These are phyloP conservation scores for Pugionium dolabratum DNA, from an alignment of 345 rosid species.

Conservation along the genomic window DNA sequence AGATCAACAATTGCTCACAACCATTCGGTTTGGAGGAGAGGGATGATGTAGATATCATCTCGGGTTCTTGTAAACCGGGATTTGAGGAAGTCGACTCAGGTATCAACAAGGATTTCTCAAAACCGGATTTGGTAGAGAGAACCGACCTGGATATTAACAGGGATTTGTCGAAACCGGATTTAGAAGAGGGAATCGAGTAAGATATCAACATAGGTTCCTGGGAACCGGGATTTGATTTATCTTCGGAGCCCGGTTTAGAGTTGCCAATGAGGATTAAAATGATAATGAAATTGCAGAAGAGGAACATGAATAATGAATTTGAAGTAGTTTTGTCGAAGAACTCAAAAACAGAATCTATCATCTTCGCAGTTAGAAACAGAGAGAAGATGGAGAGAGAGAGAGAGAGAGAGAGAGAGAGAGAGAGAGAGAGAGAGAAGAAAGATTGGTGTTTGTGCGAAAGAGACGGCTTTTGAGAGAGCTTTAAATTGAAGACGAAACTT, in stretches of 20 bases:
- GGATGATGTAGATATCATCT: neutral
- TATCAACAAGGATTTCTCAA: neutral
- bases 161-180: constrained; percentile 15
- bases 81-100: neutral
- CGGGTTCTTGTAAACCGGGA: constrained; percentile 5
- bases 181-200: constrained; percentile 25
- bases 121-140: constrained; percentile 8
- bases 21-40: constrained; percentile 10
- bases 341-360: constrained; percentile 35
- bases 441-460: constrained; percentile 14
- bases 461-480: constrained; percentile 4
- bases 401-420: neutral
- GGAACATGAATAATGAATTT: constrained; percentile 35
- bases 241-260: constrained; percentile 6
- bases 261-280: constrained; percentile 36
- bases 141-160: neutral
- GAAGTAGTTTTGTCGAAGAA: constrained; percentile 32
- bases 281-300: constrained; percentile 39
- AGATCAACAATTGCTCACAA: constrained; percentile 15
- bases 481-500: constrained; percentile 28
- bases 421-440: constrained; percentile 3
- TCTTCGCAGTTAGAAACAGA: constrained; percentile 7
- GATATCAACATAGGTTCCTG: neutral
- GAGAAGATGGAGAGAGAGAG: constrained; percentile 19
- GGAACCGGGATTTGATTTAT: constrained; percentile 9